Conservation (phyloP, 257 asterid species). For the Forsythia viridissima region DNA sequence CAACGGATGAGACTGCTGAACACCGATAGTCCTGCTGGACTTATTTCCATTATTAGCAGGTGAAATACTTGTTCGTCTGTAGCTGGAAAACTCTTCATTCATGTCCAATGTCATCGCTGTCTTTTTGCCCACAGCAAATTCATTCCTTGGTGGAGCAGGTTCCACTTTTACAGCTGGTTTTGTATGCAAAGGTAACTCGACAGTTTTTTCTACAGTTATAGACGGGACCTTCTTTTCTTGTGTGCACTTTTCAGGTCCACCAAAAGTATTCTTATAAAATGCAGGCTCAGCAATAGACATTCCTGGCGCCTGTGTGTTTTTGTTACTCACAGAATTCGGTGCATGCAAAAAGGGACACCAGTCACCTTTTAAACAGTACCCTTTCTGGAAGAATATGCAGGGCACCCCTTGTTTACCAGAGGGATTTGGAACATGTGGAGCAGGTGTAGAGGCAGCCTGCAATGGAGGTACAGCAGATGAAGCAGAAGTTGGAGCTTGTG, state of each 20-base stretch:
- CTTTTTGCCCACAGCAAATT: slow-evolving; percentile 33
- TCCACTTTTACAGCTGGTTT: slow-evolving; percentile 36
- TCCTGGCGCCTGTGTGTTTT: slow-evolving; percentile 40
- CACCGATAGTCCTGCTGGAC: slow-evolving; percentile 28
- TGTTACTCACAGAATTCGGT: slow-evolving; percentile 49
- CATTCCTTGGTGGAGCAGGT: slow-evolving; percentile 38
- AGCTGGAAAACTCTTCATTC: slow-evolving; percentile 25
- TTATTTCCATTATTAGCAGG: slow-evolving; percentile 39
- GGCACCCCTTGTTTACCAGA: slow-evolving; percentile 66
- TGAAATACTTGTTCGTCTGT: slow-evolving; percentile 19
- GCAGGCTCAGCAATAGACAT: slow-evolving; percentile 38
- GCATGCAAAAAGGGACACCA: slow-evolving; percentile 81
- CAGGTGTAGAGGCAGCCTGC: slow-evolving; percentile 43
- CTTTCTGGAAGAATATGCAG: slow-evolving; percentile 79
- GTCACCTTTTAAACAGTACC: slow-evolving; percentile 76
- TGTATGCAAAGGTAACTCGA: slow-evolving; percentile 28
- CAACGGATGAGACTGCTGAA: slow-evolving; percentile 40
- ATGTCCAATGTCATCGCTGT: slow-evolving; percentile 23
- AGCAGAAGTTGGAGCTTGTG: slow-evolving; percentile 49
- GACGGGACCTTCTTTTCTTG: slow-evolving; percentile 43
- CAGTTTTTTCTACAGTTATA: slow-evolving; percentile 35
- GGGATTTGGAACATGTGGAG: slow-evolving; percentile 40
- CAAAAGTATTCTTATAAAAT: slow-evolving; percentile 30
- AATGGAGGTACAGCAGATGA: slow-evolving; percentile 46
- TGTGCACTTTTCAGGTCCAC: slow-evolving; percentile 40